Percentiles rank a stretch among this genome's conserved stretches.
Conservation (phyloP, 495 filamentous ascomycete genomes). For the Corynascus novoguineensis region DNA sequence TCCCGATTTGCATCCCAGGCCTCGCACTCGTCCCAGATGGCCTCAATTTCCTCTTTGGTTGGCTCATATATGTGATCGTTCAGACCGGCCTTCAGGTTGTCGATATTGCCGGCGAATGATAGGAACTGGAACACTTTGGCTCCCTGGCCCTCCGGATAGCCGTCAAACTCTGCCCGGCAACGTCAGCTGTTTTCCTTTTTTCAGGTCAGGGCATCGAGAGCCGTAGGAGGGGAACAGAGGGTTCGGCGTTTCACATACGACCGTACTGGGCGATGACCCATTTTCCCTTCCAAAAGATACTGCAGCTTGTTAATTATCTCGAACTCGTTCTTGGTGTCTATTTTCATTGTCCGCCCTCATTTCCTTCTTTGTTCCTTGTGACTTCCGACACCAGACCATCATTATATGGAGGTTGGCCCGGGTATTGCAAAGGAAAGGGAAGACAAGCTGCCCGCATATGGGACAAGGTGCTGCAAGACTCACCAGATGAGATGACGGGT, state of each 20-base stretch:
- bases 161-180: no score
- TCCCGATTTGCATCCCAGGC: conserved; percentile 3
- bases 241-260: no score
- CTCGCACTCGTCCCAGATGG: conserved; percentile 10
- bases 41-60: conserved; percentile 1
- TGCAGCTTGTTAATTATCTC: background rate
- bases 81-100: conserved; percentile 15
- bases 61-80: conserved; percentile 14
- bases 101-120: conserved; percentile 14
- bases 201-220: no score
- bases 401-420: background rate
- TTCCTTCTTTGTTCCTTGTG: background rate
- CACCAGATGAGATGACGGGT: conserved; percentile 17
- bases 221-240: no score
- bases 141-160: conserved; percentile 16
- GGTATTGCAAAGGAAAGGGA: background rate
- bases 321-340: background rate
- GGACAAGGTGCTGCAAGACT: background rate
- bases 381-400: no score
- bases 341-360: background rate
- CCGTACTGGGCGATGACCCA: conserved; percentile 18
- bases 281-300: conserved; percentile 16
- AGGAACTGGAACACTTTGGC: conserved; percentile 11
- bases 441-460: background rate
- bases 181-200: no score